Evolutionary conservation across 306 rosid species (phyloP), one percentile per base, ranked within the genome.

Genomic region (Elaeagnus macrophylla): DNA sequence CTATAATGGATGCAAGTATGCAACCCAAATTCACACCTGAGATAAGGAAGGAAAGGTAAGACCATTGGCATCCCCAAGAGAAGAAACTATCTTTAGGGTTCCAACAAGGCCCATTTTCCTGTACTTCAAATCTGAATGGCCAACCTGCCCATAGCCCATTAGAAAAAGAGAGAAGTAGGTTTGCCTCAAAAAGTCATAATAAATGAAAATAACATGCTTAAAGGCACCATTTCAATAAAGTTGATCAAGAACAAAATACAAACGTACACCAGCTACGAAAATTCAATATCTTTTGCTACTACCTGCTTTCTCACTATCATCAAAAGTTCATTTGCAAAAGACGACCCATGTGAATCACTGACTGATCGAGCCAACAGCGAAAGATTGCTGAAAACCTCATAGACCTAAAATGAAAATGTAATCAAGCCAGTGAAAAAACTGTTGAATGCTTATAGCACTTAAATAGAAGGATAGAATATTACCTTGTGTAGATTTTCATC

Each of bases 241-340:
- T 47, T n/a, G 11, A 49, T 17, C 7, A 37, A 37, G 61, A 37
- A n/a, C 16, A 7, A 44, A 25, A 6, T 12, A 10, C 38, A 12
- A 25, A 52, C 51, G 19, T 18, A 20, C 48, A 43, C 39, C n/a
- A 18, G n/a, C 43, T 48, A 50, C 7, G 17, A 37, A 51, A 38
- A 19, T 14, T 56, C 12, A 11, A 51, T 5, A 40, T 39, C n/a
- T n/a, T n/a, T 35, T 42, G 39, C 37, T 49, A 15, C 17, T 57
- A 73, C 78, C 78, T 73, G 78, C 62, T 73, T 73, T 18, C 74
- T 59, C 39, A 73, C 57, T 32, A 73, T 73, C 73, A 73, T 67
- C 42, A 73, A 61, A 42, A 73, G 70, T 53, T 73, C 73, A 63
- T 73, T 73, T 32, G 70, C 70, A 56, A 73, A 62, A 8, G 74